Evolutionary conservation across 2,329 filamentous ascomycete genomes (phyloP).

Genomic region (Peltaster fructicola): DNA sequence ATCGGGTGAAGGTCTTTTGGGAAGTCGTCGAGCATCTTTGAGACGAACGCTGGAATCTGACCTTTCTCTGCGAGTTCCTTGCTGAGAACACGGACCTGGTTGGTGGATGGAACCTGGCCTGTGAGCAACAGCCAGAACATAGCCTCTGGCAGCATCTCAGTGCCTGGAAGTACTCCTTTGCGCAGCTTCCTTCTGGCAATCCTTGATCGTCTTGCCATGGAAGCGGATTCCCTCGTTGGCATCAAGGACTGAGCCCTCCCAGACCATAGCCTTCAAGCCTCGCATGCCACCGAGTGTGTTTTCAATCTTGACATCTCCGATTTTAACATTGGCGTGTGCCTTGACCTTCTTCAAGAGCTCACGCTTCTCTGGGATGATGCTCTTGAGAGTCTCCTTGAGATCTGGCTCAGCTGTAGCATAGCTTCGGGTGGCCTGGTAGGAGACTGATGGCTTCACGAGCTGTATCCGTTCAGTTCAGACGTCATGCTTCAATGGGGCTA

Average conservation of each 20-base stretch:
- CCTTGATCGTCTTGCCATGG: conserved; percentile 94
- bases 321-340: conserved; percentile 59
- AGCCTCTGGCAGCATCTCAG: conserved; percentile 93
- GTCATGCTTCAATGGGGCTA: not conserved
- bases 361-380: conserved; percentile 76
- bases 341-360: conserved; percentile 92
- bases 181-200: conserved; percentile 84
- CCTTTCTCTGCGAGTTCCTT: conserved; percentile 76
- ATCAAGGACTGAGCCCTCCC: conserved; percentile 95
- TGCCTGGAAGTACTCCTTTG: conserved; percentile 77
- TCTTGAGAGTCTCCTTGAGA: conserved; percentile 71
- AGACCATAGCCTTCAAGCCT: conserved; percentile 93
- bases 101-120: conserved; percentile 68
- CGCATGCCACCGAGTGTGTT: conserved; percentile 90
- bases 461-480: conserved; percentile 5
- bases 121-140: conserved; percentile 99
- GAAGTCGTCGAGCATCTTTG: conserved; percentile 77
- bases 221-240: conserved; percentile 96
- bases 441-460: conserved; percentile 11
- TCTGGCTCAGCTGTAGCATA: conserved; percentile 69
- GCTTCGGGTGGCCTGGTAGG: conserved; percentile 25
- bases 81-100: conserved; percentile 67
- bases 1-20: conserved; percentile 87
- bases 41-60: conserved; percentile 63
- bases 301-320: conserved; percentile 86